Evolutionary conservation across 2,329 filamentous ascomycete species (phyloP).

Genomic region (Amylocarpus encephaloides): DNA sequence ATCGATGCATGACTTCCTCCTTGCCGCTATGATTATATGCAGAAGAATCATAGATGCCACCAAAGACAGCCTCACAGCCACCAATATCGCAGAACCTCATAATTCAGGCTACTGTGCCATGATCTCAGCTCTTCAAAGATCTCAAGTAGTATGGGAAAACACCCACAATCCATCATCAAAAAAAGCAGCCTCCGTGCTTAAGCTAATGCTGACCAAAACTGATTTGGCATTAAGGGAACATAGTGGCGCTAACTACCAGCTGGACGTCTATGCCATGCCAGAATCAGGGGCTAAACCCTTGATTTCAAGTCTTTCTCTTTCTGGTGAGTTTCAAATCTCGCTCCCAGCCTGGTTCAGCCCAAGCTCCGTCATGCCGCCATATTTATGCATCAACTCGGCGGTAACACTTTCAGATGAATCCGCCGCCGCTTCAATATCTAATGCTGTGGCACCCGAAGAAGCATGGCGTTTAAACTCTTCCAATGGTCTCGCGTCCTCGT

Average conservation of each 20-base stretch:
- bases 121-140: conserved; percentile 18
- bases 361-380: background rate
- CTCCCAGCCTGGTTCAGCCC: background rate
- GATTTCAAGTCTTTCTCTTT: too few species aligned
- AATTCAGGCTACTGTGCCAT: conserved; percentile 1
- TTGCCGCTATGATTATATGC: conserved; percentile 56
- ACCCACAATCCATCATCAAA: conserved; percentile 3
- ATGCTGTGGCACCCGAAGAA: background rate
- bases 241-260: background rate
- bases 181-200: conserved; percentile 16
- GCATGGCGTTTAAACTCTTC: background rate
- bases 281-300: background rate
- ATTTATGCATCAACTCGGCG: background rate
- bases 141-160: conserved; percentile 15
- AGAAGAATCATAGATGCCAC: conserved; percentile 30
- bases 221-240: conserved; percentile 2
- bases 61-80: conserved; percentile 1
- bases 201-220: conserved; percentile 20
- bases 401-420: background rate
- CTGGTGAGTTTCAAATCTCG: background rate
- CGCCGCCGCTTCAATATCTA: background rate
- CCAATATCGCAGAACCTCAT: conserved; percentile 2
- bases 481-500: background rate
- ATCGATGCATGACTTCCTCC: conserved; percentile 53
- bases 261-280: background rate